phyloP scores from a whole-genome alignment of 169 alveolate genomes.

The Eimeria sp. region DNA sequence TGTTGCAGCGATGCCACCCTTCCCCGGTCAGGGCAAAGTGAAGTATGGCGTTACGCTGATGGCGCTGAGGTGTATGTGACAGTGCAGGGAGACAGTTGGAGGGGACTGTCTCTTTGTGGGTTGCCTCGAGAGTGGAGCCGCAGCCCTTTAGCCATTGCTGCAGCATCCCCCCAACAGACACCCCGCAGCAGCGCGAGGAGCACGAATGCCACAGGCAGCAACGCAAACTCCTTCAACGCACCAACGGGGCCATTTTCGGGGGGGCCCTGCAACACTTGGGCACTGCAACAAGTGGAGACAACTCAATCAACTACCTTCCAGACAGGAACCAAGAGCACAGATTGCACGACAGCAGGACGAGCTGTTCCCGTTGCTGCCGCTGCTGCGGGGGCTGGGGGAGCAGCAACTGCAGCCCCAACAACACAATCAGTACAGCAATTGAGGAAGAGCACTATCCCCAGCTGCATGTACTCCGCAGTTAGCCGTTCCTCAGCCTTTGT shows the following conservation, averaged over 20 bases:
- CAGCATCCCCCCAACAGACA: slow-evolving; percentile 25
- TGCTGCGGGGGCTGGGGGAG: not conserved
- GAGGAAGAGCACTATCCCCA: not conserved
- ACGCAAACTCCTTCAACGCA: not conserved
- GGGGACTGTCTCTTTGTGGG: slow-evolving; percentile 40
- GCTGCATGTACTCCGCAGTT: not conserved
- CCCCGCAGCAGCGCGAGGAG: not conserved
- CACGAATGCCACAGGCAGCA: not conserved
- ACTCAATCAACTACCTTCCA: not conserved
- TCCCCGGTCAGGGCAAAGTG: not conserved
- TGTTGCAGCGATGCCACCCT: not conserved
- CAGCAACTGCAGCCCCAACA: not conserved
- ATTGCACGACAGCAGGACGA: not conserved
- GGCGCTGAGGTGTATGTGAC: slow-evolving; percentile 48
- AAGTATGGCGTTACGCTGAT: not conserved
- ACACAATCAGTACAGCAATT: not conserved
- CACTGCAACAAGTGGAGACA: not conserved
- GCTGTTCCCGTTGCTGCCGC: not conserved
- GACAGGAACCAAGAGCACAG: not conserved
- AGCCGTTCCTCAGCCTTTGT: slow-evolving; percentile 47
- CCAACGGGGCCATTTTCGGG: not conserved
- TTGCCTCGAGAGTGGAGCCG: slow-evolving; percentile 47
- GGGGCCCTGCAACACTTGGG: not conserved
- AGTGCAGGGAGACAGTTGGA: slow-evolving; percentile 6
- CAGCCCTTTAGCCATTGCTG: not conserved